These are phyloP conservation scores for Brassica hybrid DNA, from an alignment of 441 rosid species.

Conservation along the genomic window DNA sequence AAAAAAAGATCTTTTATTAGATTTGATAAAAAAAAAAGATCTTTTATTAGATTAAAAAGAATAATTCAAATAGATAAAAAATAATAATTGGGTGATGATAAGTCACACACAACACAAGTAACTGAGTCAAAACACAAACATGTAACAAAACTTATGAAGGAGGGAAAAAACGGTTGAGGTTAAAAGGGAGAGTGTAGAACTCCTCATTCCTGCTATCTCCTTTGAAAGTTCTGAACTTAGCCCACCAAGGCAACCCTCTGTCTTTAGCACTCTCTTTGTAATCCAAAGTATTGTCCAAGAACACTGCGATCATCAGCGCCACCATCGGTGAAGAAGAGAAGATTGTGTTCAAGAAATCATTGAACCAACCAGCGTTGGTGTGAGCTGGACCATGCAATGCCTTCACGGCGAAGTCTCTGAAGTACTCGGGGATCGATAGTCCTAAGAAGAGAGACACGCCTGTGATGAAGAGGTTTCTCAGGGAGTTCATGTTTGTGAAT, in stretches of 20 bases:
- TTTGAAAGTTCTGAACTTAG: slow-evolving; percentile 84
- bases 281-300: slow-evolving; percentile 95
- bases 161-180: slow-evolving; percentile 96
- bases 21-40: neutral
- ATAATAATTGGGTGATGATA: slow-evolving; percentile 40
- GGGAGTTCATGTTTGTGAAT: slow-evolving; percentile 99
- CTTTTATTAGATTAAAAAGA: slow-evolving; percentile 17
- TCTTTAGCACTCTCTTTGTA: slow-evolving; percentile 90
- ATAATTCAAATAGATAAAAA: slow-evolving; percentile 26
- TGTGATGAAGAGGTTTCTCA: slow-evolving; percentile 89
- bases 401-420: slow-evolving; percentile 77
- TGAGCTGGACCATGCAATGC: slow-evolving; percentile 97
- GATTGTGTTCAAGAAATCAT: slow-evolving; percentile 96
- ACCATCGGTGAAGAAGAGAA: slow-evolving; percentile 96
- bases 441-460: slow-evolving; percentile 96
- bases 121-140: neutral
- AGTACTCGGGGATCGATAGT: slow-evolving; percentile 88
- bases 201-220: slow-evolving; percentile 96
- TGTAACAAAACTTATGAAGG: slow-evolving; percentile 61
- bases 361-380: slow-evolving; percentile 94
- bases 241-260: slow-evolving; percentile 99
- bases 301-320: slow-evolving; percentile 76
- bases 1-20: neutral
- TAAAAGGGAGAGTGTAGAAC: slow-evolving; percentile 96
- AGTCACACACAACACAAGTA: slow-evolving; percentile 31